A percentile compares a stretch with the other conserved stretches of the same genome.
phyloP scores from a whole-genome alignment of 1,139 yeast species.

The Geotrichum macrosporum region DNA sequence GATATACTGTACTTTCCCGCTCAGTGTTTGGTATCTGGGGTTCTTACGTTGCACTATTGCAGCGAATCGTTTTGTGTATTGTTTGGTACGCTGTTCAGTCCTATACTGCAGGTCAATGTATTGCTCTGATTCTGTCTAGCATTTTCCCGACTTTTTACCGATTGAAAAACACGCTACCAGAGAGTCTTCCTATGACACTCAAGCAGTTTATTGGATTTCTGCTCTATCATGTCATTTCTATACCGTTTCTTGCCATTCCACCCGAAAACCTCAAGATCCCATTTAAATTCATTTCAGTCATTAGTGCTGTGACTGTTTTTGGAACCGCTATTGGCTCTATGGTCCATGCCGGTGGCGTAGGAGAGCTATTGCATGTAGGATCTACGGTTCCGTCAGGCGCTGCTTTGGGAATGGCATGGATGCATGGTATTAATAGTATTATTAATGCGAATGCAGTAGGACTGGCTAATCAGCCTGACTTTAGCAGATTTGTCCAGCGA shows the following conservation, averaged over 20 bases:
- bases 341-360: conserved; percentile 26
- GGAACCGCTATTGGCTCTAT: conserved; percentile 29
- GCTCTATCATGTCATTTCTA: conserved; percentile 32
- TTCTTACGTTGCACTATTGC: conserved; percentile 29
- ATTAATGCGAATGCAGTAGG: conserved; percentile 24
- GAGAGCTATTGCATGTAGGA: conserved; percentile 5
- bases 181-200: conserved; percentile 33
- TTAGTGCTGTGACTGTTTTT: conserved; percentile 25
- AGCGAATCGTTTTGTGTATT: conserved; percentile 31
- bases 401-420: conserved; percentile 26
- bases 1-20: conserved; percentile 34
- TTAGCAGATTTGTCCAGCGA: conserved; percentile 40
- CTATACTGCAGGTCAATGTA: conserved; percentile 34
- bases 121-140: conserved; percentile 31
- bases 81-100: conserved; percentile 37
- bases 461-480: conserved; percentile 45
- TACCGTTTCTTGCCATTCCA: conserved; percentile 30
- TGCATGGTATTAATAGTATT: conserved; percentile 13
- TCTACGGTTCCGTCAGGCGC: conserved; percentile 19
- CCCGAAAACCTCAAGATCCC: conserved; percentile 33
- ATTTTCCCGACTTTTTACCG: conserved; percentile 31
- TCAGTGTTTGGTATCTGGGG: conserved; percentile 35
- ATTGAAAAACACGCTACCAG: conserved; percentile 37
- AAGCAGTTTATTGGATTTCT: conserved; percentile 36
- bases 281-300: conserved; percentile 23